Evolutionary conservation across 306 rosid species (phyloP), one percentile per base, ranked within the genome.

Genomic region (Acacia crassicarpa): DNA sequence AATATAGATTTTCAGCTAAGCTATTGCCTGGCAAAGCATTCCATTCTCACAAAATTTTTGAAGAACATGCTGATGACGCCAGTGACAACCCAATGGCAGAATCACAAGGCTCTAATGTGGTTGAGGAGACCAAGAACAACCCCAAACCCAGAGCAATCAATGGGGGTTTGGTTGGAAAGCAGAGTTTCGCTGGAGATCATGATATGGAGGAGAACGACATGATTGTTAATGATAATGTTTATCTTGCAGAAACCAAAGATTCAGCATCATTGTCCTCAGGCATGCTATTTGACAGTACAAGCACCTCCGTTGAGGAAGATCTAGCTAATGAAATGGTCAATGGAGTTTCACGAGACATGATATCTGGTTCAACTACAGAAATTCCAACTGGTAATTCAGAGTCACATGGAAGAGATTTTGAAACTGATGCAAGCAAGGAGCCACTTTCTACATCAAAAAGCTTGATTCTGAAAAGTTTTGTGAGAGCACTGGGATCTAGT

Each of bases 281-380:
- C 65, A 78, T 45, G 78, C 79, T 61, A 51, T 86, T 22, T 72
- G 87, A 87, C 59, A 65, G 27, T 67, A 54, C 59, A 69, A 80
- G 80, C 85, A 82, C 58, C 62, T 65, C 72, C 74, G 67, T 72
- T 23, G 89, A 82, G 81, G 91, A 86, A 84, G 83, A 78, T 85
- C 62, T 77, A 7, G 61, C 65, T 58, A 83, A 73, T 63, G 82
- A 58, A 78, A 80, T 51, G 48, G 87, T 48, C 51, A 72, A 75
- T 76, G 89, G 76, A 72, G 81, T 72, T 79, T 67, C 87, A 70
- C 67, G 38, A 68, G 82, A 69, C 45, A 77, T 69, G 69, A 51
- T 48, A 30, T 80, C 53, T 20, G 70, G n/a, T 75, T 75, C 77
- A 11, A 67, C 77, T 74, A 45, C 76, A 53, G 87, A 85, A 86